A percentile compares a stretch with the other conserved stretches of the same genome.
These are phyloP conservation scores for Salix caprea DNA, from an alignment of 345 rosid genomes.

Conservation along the genomic window DNA sequence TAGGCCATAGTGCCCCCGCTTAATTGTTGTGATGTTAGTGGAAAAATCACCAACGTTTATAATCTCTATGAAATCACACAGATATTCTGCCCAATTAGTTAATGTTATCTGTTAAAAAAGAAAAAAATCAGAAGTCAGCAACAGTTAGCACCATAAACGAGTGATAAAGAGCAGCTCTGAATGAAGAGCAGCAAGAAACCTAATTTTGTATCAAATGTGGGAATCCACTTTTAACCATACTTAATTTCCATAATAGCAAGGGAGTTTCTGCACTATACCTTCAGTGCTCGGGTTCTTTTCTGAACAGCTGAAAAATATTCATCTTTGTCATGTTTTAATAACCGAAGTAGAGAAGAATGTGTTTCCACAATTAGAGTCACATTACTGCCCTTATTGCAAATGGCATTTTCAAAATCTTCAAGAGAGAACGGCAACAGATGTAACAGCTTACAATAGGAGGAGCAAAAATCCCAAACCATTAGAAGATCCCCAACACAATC, in stretches of 20 bases:
- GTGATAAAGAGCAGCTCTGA: too few species aligned
- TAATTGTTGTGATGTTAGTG: conserved; percentile 49
- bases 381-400: conserved; percentile 83
- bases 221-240: too few species aligned
- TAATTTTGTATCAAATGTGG: too few species aligned
- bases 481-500: conserved; percentile 81
- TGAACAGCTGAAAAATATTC: conserved; percentile 38
- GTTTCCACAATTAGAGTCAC: conserved; percentile 69
- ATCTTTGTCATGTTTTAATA: conserved; percentile 51
- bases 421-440: conserved; percentile 73
- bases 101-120: conserved; percentile 61
- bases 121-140: conserved; percentile 16
- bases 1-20: conserved; percentile 89
- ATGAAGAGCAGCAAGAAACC: too few species aligned
- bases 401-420: conserved; percentile 88
- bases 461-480: conserved; percentile 96
- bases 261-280: conserved; percentile 33
- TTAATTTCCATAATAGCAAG: background rate
- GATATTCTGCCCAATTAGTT: conserved; percentile 74
- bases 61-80: conserved; percentile 82
- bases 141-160: conserved; percentile 9
- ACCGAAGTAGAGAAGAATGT: conserved; percentile 73
- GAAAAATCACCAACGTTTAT: conserved; percentile 46
- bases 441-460: conserved; percentile 68
- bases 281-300: conserved; percentile 57